Evolutionary conservation across 805 yeast genomes (phyloP).

Genomic region (Candida easanensis): DNA sequence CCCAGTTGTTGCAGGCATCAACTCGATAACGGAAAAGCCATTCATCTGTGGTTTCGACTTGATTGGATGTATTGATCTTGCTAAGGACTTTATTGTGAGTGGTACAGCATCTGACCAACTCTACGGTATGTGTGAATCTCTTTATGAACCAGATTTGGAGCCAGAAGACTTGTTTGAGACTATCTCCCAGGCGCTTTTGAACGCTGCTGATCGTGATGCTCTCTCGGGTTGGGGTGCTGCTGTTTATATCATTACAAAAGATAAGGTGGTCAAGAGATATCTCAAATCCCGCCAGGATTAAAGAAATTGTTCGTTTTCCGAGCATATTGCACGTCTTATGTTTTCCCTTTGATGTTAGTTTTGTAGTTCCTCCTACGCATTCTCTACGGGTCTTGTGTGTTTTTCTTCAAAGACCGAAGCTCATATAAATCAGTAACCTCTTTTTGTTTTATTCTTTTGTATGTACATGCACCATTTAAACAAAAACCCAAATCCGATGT

Average conservation of each 20-base stretch:
- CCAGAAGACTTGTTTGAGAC: constrained; percentile 97
- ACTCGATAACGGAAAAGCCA: constrained; percentile 79
- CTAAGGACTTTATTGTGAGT: constrained; percentile 89
- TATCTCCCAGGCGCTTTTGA: constrained; percentile 60
- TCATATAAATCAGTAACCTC: too few species aligned
- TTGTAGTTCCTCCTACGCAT: too few species aligned
- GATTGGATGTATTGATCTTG: constrained; percentile 94
- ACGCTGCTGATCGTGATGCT: constrained; percentile 62
- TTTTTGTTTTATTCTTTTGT: background rate
- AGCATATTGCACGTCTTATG: constrained; percentile 5
- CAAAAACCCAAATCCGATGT: background rate
- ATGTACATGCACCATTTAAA: background rate
- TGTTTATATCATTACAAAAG: constrained; percentile 88
- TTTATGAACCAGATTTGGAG: constrained; percentile 90
- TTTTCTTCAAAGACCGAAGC: too few species aligned
- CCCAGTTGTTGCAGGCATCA: constrained; percentile 93
- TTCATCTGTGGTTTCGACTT: constrained; percentile 93
- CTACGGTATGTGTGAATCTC: constrained; percentile 97
- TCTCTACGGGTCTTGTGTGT: too few species aligned
- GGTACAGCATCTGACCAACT: constrained; percentile 98
- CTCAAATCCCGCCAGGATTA: constrained; percentile 95
- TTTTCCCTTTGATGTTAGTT: too few species aligned
- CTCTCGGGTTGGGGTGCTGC: constrained; percentile 88
- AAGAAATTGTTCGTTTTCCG: background rate
- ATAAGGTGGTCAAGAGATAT: constrained; percentile 60